phyloP scores from a whole-genome alignment of 202 grass and related monocot species.

The Setaria viridis region DNA sequence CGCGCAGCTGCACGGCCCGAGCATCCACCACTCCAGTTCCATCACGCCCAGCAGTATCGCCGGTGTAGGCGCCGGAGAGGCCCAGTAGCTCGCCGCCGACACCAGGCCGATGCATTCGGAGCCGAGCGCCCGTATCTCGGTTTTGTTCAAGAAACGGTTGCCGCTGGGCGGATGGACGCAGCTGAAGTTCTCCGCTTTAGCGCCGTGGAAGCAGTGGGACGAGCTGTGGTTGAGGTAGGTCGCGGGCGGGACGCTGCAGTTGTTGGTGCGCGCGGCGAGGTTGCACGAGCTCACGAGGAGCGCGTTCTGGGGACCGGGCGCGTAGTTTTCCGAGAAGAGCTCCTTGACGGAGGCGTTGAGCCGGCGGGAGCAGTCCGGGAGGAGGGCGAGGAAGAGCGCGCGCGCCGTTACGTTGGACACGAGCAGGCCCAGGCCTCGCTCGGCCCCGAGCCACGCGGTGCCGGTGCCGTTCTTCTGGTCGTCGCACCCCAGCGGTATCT shows the following conservation, averaged over 20 bases:
- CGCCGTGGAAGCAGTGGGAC: neutral
- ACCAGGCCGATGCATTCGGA: conserved; percentile 31
- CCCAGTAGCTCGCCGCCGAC: conserved; percentile 37
- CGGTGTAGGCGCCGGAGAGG: neutral
- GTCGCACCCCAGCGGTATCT: conserved; percentile 45
- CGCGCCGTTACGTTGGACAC: conserved; percentile 59
- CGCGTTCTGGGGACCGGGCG: conserved; percentile 11
- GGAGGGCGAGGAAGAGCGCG: conserved; percentile 33
- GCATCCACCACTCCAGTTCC: conserved; percentile 71
- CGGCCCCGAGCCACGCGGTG: neutral
- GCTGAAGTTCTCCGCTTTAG: neutral
- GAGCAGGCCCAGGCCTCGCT: conserved; percentile 31
- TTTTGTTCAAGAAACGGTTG: neutral
- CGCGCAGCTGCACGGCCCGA: conserved; percentile 50
- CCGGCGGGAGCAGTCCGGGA: conserved; percentile 26
- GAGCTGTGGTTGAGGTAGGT: neutral
- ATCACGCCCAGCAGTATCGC: conserved; percentile 42
- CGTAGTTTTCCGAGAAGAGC: conserved; percentile 42
- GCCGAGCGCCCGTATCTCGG: neutral
- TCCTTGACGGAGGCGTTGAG: neutral
- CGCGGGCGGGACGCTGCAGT: neutral
- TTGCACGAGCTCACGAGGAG: conserved; percentile 42
- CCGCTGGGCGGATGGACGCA: neutral
- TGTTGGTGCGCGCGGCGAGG: neutral
- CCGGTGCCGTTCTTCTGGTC: neutral